Conservation (phyloP, 176 grass and related monocot genomes). For the Carex scoparia region DNA sequence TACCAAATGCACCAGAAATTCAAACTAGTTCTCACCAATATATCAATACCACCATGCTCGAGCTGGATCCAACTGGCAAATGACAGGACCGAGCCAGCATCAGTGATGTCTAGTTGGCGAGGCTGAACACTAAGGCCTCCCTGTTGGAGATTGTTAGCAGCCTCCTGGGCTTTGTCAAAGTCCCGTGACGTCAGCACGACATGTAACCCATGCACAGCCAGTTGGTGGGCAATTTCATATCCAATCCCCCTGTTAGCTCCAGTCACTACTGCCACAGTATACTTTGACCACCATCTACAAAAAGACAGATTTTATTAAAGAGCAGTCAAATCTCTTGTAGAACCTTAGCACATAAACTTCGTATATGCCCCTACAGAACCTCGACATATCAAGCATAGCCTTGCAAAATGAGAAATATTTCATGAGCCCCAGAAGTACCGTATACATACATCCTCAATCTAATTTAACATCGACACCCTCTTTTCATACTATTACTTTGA, state of each 20-base stretch:
- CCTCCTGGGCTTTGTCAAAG: conserved; percentile 26
- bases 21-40: conserved; percentile 50
- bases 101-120: conserved; percentile 55
- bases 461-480: background rate
- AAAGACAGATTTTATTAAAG: conserved; percentile 9
- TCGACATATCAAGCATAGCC: background rate
- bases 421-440: background rate
- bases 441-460: background rate
- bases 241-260: conserved; percentile 79
- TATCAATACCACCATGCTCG: conserved; percentile 50
- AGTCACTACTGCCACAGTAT: conserved; percentile 67
- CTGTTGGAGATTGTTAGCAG: conserved; percentile 17
- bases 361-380: background rate
- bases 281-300: conserved; percentile 31
- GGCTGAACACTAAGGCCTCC: conserved; percentile 42
- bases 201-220: conserved; percentile 54
- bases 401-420: background rate
- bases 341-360: background rate
- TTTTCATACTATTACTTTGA: background rate
- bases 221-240: conserved; percentile 64
- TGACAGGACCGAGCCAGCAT: conserved; percentile 43
- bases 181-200: conserved; percentile 70
- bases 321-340: background rate
- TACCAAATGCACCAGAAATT: background rate
- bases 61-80: conserved; percentile 50